Conservation (phyloP, 176 grass and related monocot genomes). For the Bromus sterilis region DNA sequence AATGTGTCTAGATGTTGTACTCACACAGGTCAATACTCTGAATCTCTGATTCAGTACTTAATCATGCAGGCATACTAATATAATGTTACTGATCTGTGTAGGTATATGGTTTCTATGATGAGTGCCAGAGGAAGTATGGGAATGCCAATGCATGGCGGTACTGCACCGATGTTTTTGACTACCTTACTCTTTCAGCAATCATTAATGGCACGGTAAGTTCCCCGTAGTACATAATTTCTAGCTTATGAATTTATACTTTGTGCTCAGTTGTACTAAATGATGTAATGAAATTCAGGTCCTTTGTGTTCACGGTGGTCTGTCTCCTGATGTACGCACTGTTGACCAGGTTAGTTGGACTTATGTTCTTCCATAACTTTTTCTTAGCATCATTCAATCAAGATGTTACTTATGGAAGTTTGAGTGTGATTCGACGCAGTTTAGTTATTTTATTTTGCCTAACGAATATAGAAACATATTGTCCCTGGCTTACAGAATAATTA, state of each 20-base stretch:
- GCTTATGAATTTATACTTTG: not conserved
- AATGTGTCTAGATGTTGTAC: too few relatives aligned
- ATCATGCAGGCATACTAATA: not conserved
- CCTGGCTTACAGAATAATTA: not conserved
- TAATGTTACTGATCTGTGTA: constrained; percentile 13
- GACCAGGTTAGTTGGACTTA: constrained; percentile 63
- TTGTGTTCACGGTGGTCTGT: constrained; percentile 96
- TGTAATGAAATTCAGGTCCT: constrained; percentile 65
- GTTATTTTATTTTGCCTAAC: not conserved
- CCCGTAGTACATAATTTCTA: not conserved
- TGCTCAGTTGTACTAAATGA: constrained; percentile 9
- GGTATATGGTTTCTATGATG: constrained; percentile 99
- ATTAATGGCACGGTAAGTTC: constrained; percentile 89
- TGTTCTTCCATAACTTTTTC: not conserved
- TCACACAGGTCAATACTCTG: not conserved
- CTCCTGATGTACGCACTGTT: constrained; percentile 87
- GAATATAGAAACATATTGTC: not conserved
- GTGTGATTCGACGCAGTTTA: not conserved
- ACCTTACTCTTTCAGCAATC: constrained; percentile 96
- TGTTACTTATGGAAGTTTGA: not conserved
- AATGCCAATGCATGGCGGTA: constrained; percentile 99
- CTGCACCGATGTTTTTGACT: constrained; percentile 99
- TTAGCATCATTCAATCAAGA: not conserved
- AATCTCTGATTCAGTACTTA: not conserved
- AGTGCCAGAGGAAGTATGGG: constrained; percentile 98